Base-by-base conservation (phyloP, 1,139 yeast genomes). In the Insectozyma bohioensis region DNA sequence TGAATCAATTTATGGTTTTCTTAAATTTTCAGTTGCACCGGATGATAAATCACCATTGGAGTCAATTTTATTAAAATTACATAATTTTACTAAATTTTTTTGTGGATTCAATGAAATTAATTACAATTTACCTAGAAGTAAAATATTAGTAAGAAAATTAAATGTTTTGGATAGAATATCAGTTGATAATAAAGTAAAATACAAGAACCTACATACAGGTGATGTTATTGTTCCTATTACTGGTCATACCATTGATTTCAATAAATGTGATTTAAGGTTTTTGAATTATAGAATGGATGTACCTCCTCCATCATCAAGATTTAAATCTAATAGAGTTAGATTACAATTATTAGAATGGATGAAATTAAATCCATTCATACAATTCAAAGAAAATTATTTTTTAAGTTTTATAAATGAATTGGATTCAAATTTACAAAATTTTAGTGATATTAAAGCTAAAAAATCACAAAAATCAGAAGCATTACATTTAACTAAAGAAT, bases 341-440 rank as follows among this genome's bases (percentile, higher is more conserved):
- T 37, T 55, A 4, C 72, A 66, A 38, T 44, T 66, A n/a, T 44
- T 53, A 6, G 65, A 66, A 37, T 69, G 75, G 75, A 56, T 66
- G 51, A 49, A 51, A 15, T 36, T 67, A 11, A 51, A 56, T 23
- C 74, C 74, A 0, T 65, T 66, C 35, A 44, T 48, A 11, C 59
- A 60, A 36, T 58, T 63, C 33, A 51, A 58, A 23, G 61, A 56
- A 28, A 45, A 54, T 4, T 61, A 46, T 35, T 54, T 59, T 19
- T 31, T 47, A 18, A 49, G 50, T 27, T 46, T 44, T 26, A 33
- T 50, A 12, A 28, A 30, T 22, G 40, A 41, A 16, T 35, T 48
- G 9, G 35, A 37, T 14, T 35, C 31, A 6, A 37, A 37, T 28
- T 39, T 51, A 33, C 30, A 35, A 24, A 12, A 42, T 5, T 44